These are phyloP conservation scores for Lachnellula cervina DNA, from an alignment of 2,329 filamentous ascomycete species.

Conservation along the genomic window DNA sequence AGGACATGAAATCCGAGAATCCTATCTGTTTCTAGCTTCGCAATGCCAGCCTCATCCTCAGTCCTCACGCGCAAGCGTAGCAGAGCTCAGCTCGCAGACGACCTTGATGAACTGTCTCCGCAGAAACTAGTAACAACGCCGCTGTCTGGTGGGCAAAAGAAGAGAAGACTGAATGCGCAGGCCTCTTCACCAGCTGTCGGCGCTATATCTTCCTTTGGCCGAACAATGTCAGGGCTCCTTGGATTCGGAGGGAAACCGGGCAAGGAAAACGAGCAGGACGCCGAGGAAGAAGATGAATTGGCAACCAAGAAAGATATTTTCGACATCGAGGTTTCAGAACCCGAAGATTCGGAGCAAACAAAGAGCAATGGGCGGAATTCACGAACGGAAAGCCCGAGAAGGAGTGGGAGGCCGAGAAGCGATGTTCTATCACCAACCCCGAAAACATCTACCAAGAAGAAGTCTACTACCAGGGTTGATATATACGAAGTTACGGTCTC, in stretches of 20 bases:
- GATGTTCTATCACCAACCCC: slow-evolving; percentile 4
- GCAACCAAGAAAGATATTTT: slow-evolving; percentile 10
- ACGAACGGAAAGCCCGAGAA: not conserved
- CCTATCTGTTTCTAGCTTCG: not conserved
- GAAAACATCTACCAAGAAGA: slow-evolving; percentile 1
- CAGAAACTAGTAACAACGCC: slow-evolving; percentile 4
- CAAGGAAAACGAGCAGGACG: slow-evolving; percentile 4
- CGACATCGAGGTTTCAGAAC: slow-evolving; percentile 6
- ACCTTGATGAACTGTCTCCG: slow-evolving; percentile 16
- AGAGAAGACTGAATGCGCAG: slow-evolving; percentile 14
- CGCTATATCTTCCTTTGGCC: not conserved
- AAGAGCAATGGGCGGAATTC: not conserved
- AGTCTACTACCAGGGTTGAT: slow-evolving; percentile 1
- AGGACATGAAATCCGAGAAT: not conserved
- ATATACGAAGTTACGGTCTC: slow-evolving; percentile 3
- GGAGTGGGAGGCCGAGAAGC: not conserved
- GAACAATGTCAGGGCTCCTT: not conserved
- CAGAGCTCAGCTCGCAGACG: slow-evolving; percentile 16
- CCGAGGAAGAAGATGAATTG: slow-evolving; percentile 7
- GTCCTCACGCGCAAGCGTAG: slow-evolving; percentile 15
- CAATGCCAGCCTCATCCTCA: slow-evolving; percentile 2
- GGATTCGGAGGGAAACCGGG: not conserved
- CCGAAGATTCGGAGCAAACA: slow-evolving; percentile 4
- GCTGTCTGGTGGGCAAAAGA: slow-evolving; percentile 11
- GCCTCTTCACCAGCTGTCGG: slow-evolving; percentile 1